Base-by-base conservation (phyloP, 192 early-diverging fungal species). In the Entomortierella chlamydospora region DNA sequence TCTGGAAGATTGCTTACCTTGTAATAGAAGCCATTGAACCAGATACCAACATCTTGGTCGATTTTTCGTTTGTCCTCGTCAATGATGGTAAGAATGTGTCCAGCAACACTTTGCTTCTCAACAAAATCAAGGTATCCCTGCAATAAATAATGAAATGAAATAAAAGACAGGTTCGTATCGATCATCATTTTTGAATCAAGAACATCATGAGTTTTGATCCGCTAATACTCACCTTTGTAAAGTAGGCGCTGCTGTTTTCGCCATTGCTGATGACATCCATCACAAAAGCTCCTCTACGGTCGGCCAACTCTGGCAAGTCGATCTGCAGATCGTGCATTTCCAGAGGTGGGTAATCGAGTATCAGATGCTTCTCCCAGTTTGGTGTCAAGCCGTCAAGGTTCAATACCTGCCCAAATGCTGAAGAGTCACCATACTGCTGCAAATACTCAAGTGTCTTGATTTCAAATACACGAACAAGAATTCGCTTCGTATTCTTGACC, bases 201-300 rank as follows among this genome's bases (percentile, higher is more conserved):
- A n/a, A n/a, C n/a, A n/a, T n/a, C n/a, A n/a, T n/a, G n/a, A n/a
- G n/a, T n/a, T n/a, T n/a, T n/a, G n/a, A n/a, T n/a, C n/a, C n/a
- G n/a, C n/a, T n/a, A n/a, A n/a, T n/a, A n/a, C n/a, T n/a, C n/a
- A 83, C 84, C 81, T 85, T 85, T 63, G 82, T 79, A 28, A 87
- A 63, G 29, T 83, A 71, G 4, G 70, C 77, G 28, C 71, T 57
- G 45, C 82, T 79, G 47, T 81, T 85, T 43, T 83, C 61, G 17
- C 73, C 59, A 41, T 80, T 81, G 29, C 82, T 64, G 13, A 87
- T 73, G 9, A 87, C 70, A 57, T 87, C 86, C 61, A 87, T 67
- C 0, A 87, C 68, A 80, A 84, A 87, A 11, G 73, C 64, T 8
- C 86, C 86, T 17, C 86, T 68, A 20, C 84, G 76, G 22, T 61